Conservation (phyloP, 2,329 filamentous ascomycete species). For the Ophiostoma australiae region DNA sequence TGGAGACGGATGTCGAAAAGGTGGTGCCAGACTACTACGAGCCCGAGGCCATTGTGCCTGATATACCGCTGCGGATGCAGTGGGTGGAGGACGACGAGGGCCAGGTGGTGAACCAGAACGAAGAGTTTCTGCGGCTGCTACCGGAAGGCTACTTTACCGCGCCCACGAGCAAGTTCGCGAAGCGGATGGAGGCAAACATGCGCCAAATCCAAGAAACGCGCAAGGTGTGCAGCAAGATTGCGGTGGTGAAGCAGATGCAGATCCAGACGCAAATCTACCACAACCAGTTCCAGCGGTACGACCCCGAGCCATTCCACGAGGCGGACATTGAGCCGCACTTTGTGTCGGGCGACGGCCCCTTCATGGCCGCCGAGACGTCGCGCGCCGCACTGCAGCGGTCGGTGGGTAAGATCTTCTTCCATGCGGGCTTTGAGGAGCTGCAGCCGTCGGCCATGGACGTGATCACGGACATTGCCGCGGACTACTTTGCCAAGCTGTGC, state of each 20-base stretch:
- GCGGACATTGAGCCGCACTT: conserved; percentile 84
- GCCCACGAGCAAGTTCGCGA: conserved; percentile 66
- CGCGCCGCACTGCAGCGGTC: conserved; percentile 82
- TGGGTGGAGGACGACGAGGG: conserved; percentile 91
- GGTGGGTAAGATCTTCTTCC: conserved; percentile 91
- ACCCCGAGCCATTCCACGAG: conserved; percentile 82
- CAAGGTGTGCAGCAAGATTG: conserved; percentile 93
- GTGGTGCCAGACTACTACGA: conserved; percentile 95
- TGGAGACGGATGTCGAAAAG: conserved; percentile 79
- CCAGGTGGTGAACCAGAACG: conserved; percentile 79
- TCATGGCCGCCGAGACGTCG: conserved; percentile 79
- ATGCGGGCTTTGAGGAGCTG: conserved; percentile 93
- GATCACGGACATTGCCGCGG: conserved; percentile 80
- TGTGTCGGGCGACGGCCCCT: conserved; percentile 77
- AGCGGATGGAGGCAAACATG: conserved; percentile 85
- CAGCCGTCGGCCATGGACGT: conserved; percentile 91
- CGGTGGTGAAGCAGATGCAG: conserved; percentile 99
- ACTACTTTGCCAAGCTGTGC: conserved; percentile 83
- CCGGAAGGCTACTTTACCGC: conserved; percentile 70
- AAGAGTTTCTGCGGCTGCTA: conserved; percentile 75
- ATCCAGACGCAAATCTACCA: conserved; percentile 96
- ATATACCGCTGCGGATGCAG: conserved; percentile 69
- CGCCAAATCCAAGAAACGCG: conserved; percentile 93
- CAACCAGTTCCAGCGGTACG: conserved; percentile 97
- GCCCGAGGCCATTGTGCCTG: conserved; percentile 75